Evolutionary conservation across 371 early-diverging fungal species (phyloP), one percentile per base, ranked within the genome.

Genomic region (Gilbertella persicaria): DNA sequence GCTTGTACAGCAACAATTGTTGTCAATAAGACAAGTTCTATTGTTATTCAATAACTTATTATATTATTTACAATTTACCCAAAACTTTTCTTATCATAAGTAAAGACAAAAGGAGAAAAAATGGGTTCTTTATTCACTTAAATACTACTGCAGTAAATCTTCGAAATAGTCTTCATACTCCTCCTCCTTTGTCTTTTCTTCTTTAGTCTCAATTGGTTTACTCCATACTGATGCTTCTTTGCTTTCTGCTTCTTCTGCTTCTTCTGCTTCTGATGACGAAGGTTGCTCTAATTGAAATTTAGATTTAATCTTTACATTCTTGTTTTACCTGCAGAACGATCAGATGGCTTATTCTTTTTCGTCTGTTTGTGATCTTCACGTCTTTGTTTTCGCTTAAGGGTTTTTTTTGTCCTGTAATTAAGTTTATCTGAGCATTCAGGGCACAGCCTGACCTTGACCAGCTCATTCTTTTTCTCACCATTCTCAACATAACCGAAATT

Each of bases 371-470:
- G 43, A 26, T 58, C 50, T 30, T 45, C 19, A 19, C 19, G 21
- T n/a, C n/a, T 4, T 12, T 6, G 12, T n/a, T 43, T 38, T 4
- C 41, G 30, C 23, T 50, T 50, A 9, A 50, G 16, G 1, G 38
- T 47, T 20, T 64, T 67, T 39, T 65, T 64, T 35, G 58, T 78
- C 59, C 52, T 67, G 51, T 60, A 73, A 26, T 69, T 79, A 24
- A 63, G 59, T 53, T 62, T 70, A 45, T 71, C 65, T 0, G 91
- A 84, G 64, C 92, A 92, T 4, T 53, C 67, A 0, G 74, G 73
- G 45, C 94, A 92, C 4, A 92, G 69, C 46, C 93, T 75, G 25
- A 92, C 66, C 57, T 92, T 92, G 49, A 92, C 92, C 37, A 94
- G 64, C 12, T 90, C 93, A 50, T 89, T 89, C 63, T 91, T 90